phyloP scores from a whole-genome alignment of 495 filamentous ascomycete genomes.

The Jackrogersella minutella region DNA sequence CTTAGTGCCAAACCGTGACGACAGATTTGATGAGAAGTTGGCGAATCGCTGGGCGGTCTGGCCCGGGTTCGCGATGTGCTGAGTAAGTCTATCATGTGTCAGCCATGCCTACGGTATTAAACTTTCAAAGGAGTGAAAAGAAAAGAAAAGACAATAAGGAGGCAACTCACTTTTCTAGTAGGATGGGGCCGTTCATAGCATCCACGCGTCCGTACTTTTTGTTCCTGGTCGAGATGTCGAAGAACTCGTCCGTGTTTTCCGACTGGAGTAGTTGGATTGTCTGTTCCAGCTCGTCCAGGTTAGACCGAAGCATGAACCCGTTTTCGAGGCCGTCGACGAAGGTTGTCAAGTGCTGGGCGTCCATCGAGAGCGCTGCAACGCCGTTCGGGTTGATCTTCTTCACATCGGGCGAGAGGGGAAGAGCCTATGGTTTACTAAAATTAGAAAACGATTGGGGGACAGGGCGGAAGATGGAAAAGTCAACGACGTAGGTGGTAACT shows the following conservation, averaged over 20 bases:
- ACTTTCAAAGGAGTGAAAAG: background rate
- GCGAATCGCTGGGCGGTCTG: conserved; percentile 67
- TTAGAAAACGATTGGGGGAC: background rate
- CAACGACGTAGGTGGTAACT: too few relatives aligned
- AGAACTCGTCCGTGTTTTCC: conserved; percentile 93
- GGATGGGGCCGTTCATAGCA: conserved; percentile 79
- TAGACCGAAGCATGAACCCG: conserved; percentile 77
- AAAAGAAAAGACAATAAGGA: background rate
- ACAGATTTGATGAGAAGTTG: conserved; percentile 70
- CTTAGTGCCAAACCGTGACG: conserved; percentile 76
- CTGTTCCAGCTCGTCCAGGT: conserved; percentile 91
- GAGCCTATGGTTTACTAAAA: conserved; percentile 57
- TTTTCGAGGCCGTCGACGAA: conserved; percentile 87
- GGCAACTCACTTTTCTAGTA: conserved; percentile 82
- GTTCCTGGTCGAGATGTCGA: conserved; percentile 83
- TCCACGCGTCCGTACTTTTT: conserved; percentile 95
- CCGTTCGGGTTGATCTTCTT: conserved; percentile 88
- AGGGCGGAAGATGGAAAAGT: background rate
- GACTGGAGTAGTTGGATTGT: conserved; percentile 84
- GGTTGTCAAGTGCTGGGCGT: conserved; percentile 80
- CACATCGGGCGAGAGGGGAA: conserved; percentile 81
- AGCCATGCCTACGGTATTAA: conserved; percentile 33
- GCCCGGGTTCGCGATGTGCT: conserved; percentile 65
- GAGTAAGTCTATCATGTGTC: conserved; percentile 66
- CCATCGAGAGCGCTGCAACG: conserved; percentile 77